Percentiles rank a stretch among this genome's conserved stretches.
phyloP scores from a whole-genome alignment of 495 filamentous ascomycete genomes.

The Penicillium crystallinum region DNA sequence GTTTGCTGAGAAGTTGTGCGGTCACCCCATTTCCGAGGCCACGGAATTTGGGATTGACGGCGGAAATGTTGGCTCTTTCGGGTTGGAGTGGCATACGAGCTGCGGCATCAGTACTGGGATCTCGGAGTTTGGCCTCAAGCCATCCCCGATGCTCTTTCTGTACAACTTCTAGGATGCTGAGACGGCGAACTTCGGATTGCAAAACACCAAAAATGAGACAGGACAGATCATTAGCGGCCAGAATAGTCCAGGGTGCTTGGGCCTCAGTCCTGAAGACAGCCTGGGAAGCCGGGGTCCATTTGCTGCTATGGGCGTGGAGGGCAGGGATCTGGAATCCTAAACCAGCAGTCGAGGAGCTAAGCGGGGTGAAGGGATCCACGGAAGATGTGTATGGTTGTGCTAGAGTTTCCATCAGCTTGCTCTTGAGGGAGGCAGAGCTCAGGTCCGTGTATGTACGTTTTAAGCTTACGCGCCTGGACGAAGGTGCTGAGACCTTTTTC shows the following conservation, averaged over 20 bases:
- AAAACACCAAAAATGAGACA: slow-evolving; percentile 95
- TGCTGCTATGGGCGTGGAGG: slow-evolving; percentile 78
- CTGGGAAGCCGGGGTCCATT: slow-evolving; percentile 87
- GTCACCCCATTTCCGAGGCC: slow-evolving; percentile 76
- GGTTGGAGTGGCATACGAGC: slow-evolving; percentile 33
- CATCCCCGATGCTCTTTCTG: slow-evolving; percentile 79
- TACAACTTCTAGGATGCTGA: slow-evolving; percentile 94
- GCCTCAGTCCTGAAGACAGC: slow-evolving; percentile 94
- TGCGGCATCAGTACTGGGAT: slow-evolving; percentile 48
- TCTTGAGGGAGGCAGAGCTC: slow-evolving; percentile 62
- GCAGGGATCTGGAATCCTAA: slow-evolving; percentile 41
- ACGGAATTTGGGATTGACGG: slow-evolving; percentile 44
- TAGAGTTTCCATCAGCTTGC: slow-evolving; percentile 82
- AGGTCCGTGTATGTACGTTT: slow-evolving; percentile 88
- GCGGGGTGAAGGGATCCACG: slow-evolving; percentile 45
- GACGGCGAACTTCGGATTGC: slow-evolving; percentile 84
- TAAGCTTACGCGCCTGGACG: slow-evolving; percentile 63
- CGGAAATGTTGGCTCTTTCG: slow-evolving; percentile 35
- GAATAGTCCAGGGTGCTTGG: slow-evolving; percentile 85
- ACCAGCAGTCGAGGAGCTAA: slow-evolving; percentile 31
- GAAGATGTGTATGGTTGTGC: slow-evolving; percentile 68
- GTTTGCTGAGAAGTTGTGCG: slow-evolving; percentile 80
- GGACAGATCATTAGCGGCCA: slow-evolving; percentile 94
- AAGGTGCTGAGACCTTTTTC: slow-evolving; percentile 31
- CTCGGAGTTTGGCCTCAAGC: slow-evolving; percentile 79